Evolutionary conservation across 2,329 filamentous ascomycete species (phyloP), one percentile per base, ranked within the genome.

Genomic region (Didymella lethalis): DNA sequence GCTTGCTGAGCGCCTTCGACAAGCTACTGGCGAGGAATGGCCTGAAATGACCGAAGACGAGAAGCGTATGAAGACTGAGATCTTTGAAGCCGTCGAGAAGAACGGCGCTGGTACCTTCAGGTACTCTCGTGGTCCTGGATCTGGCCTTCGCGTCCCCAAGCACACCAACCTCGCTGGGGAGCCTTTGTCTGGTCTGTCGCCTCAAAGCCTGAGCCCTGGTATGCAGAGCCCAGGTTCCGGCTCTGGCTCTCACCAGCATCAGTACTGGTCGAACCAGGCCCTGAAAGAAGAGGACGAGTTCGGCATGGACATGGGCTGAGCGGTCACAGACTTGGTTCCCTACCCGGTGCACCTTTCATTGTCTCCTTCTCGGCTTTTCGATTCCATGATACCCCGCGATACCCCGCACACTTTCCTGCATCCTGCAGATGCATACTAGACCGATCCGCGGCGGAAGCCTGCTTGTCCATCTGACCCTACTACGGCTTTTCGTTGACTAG

Each of bases 251-350:
- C 74, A 71, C 31, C 83, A 85, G 64, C 80, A 83, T 48, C 82
- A 85, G 62, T 85, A 81, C 73, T 86, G 82, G 83, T 81, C 65
- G 49, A 77, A 65, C 72, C 75, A 72, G 67, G 88, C 89, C 75
- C 92, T 97, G 80, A 97, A 97, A 78, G 93, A 97, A 76, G 93
- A 97, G 79, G 93, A 97, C 68, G 93, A 97, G 79, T 96, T 73
- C 72, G 88, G 87, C 72, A 96, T 96, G 91, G 91, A 95, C 65
- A 75, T 77, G 73, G 69, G 69, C 54, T 77, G 67, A 75, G 50
- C 48, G 48, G 50, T 41, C 29, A 32, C 32, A 23, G n/a, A 56
- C 41, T 54, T 40, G 38, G 34, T 62, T 60, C 59, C 54, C 54
- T 49, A 60, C 20, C 40, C 36, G 49, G 32, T 46, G 23, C 53